Evolutionary conservation across 345 rosid genomes (phyloP).

Genomic region (Cardamine chenopodiifolia): DNA sequence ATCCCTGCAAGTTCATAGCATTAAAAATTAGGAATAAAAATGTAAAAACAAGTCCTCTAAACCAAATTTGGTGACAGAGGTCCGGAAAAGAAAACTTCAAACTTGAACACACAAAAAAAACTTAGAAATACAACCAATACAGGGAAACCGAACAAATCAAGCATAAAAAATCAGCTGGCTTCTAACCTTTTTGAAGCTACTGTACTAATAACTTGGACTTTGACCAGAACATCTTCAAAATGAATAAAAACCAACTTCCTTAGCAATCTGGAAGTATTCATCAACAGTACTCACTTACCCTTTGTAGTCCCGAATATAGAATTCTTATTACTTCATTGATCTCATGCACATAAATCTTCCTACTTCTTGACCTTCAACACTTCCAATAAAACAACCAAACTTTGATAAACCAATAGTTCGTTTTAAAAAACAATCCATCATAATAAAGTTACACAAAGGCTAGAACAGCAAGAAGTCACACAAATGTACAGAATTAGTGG

Average conservation of each 20-base stretch:
- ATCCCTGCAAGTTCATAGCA: slow-evolving; percentile 52
- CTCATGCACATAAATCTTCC: slow-evolving; percentile 44
- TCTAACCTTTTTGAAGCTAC: slow-evolving; percentile 70
- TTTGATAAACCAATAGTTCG: slow-evolving; percentile 51
- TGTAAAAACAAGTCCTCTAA: slow-evolving; percentile 19
- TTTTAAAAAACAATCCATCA: slow-evolving; percentile 37
- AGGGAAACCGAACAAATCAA: slow-evolving; percentile 10
- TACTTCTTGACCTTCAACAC: slow-evolving; percentile 62
- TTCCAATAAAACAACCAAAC: slow-evolving; percentile 75
- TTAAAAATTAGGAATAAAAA: slow-evolving; percentile 24
- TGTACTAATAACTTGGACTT: slow-evolving; percentile 48
- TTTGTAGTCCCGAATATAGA: slow-evolving; percentile 43
- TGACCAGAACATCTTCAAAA: slow-evolving; percentile 66
- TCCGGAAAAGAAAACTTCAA: not conserved
- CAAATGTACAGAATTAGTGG: not conserved
- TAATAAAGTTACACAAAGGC: slow-evolving; percentile 25
- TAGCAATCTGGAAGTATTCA: slow-evolving; percentile 53
- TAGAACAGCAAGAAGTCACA: slow-evolving; percentile 1
- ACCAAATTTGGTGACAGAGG: not conserved
- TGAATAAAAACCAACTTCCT: slow-evolving; percentile 58
- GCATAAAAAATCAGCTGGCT: slow-evolving; percentile 44
- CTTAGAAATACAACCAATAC: not conserved
- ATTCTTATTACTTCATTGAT: slow-evolving; percentile 59
- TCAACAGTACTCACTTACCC: slow-evolving; percentile 51
- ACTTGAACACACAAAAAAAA: not conserved